Evolutionary conservation across 805 yeast species (phyloP), one percentile per base, ranked within the genome.

Genomic region (Saturnispora kantuleensis): DNA sequence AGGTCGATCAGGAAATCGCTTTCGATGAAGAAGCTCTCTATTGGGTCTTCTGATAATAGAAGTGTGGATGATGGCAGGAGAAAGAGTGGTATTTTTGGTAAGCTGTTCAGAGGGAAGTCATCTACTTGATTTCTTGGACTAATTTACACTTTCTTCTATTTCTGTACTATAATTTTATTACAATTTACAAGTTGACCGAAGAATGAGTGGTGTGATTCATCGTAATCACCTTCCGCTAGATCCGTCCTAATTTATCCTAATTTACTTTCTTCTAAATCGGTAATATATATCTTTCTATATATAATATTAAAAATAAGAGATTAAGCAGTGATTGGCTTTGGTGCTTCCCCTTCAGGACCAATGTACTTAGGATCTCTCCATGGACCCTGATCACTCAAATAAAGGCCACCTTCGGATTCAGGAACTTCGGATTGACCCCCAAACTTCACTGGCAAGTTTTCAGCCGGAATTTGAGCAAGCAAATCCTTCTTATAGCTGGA

Each of bases 341-440:
- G 96, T 43, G 95, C 95, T 65, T 81, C 86, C 52, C 96, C 96
- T 68, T 89, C 97, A 47, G 96, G 95, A 11, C 97, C 97, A 61
- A 88, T 81, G 66, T 58, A 90, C 66, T 83, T 56, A 30, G 81
- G 70, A 50, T 90, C 93, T 74, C 96, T 84, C 98, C 98, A 93
- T 52, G 98, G 98, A 54, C 98, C 98, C 53, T 82, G 70, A 62
- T 93, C 97, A 34, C 93, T 78, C 58, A 93, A 69, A 64, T 81
- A 84, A 52, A 93, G 74, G 21, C 95, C 96, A 57, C 88, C 84
- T 39, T 78, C 84, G 9, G 74, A 72, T 41, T 77, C 85, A 38
- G 70, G 64, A 36, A 79, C 81, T 53, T 67, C 74, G 31, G 93
- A 80, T 51, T 59, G 58, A 54, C 98, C 98, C 50, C 98, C 98